A percentile compares a stretch with the other conserved stretches of the same genome.
Conservation (phyloP, 495 filamentous ascomycete genomes). For the Lasiosphaeria hispida region DNA sequence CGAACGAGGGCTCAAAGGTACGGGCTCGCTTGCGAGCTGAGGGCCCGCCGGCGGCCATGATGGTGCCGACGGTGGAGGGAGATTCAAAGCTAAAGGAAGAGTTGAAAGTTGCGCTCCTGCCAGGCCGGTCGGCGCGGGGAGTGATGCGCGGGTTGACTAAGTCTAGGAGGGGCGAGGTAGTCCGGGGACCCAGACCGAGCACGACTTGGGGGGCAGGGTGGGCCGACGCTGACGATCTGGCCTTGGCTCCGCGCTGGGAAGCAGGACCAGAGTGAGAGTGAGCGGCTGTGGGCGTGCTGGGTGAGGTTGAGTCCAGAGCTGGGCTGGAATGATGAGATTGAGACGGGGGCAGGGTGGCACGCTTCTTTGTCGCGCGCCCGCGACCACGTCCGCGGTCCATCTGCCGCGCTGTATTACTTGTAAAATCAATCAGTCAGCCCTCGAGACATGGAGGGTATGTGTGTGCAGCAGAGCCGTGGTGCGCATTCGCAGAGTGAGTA, state of each 20-base stretch:
- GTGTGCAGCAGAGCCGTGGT: too few relatives aligned
- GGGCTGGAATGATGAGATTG: constrained; percentile 5
- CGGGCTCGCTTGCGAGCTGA: constrained; percentile 34
- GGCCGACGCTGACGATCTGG: not conserved
- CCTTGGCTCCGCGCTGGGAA: constrained; percentile 19
- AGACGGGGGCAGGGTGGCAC: constrained; percentile 21
- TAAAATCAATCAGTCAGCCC: constrained; percentile 21
- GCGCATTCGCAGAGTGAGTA: too few relatives aligned
- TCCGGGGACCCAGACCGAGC: not conserved
- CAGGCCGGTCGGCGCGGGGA: constrained; percentile 23
- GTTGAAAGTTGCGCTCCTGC: constrained; percentile 27
- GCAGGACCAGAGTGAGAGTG: not conserved
- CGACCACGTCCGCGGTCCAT: constrained; percentile 35
- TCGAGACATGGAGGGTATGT: not conserved
- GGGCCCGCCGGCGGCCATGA: constrained; percentile 18
- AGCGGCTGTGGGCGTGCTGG: constrained; percentile 8
- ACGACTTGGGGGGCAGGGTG: too few relatives aligned
- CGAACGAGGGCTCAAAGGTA: constrained; percentile 33
- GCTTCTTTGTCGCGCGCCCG: constrained; percentile 34
- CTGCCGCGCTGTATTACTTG: constrained; percentile 8
- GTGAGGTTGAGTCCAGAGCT: not conserved
- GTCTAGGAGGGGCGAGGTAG: constrained; percentile 23
- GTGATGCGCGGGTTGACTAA: constrained; percentile 15
- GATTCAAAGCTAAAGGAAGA: constrained; percentile 28
- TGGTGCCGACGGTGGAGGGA: constrained; percentile 28